Evolutionary conservation across 495 filamentous ascomycete genomes (phyloP).

Genomic region (Echria macrotheca): DNA sequence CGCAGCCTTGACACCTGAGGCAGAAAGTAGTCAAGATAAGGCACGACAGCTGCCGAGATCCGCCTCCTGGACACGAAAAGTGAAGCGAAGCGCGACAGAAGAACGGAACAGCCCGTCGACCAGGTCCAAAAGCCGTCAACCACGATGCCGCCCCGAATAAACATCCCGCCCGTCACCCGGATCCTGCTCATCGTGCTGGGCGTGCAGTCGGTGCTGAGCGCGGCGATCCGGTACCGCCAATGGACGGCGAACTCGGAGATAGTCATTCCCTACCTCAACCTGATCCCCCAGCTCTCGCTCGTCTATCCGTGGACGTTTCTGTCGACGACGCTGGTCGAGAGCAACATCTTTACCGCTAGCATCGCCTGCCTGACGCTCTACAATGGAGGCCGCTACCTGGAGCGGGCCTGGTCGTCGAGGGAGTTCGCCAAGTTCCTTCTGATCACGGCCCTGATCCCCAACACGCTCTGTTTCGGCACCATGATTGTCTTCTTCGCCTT

Average conservation of each 20-base stretch:
- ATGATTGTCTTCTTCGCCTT: constrained; percentile 69
- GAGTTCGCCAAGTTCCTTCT: constrained; percentile 91
- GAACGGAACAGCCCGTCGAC: neutral
- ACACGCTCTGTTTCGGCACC: constrained; percentile 63
- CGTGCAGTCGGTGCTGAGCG: constrained; percentile 74
- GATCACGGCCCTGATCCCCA: constrained; percentile 71
- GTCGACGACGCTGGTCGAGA: constrained; percentile 83
- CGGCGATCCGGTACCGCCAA: constrained; percentile 65
- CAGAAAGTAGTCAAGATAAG: neutral
- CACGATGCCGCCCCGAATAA: constrained; percentile 77
- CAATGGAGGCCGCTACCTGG: constrained; percentile 91
- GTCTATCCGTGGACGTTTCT: constrained; percentile 91
- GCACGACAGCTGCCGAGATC: neutral
- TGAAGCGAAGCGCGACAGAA: neutral
- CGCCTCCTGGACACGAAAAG: constrained; percentile 4
- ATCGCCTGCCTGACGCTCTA: constrained; percentile 79
- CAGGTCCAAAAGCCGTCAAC: constrained; percentile 7
- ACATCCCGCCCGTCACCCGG: constrained; percentile 86
- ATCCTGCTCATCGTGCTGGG: constrained; percentile 68
- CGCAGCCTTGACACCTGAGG: constrained; percentile 1
- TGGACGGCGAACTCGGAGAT: constrained; percentile 52
- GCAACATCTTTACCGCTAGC: constrained; percentile 81
- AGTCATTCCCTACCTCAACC: constrained; percentile 76
- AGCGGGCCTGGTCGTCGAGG: constrained; percentile 89
- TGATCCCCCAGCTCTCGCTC: constrained; percentile 76